Evolutionary conservation across 805 yeast genomes (phyloP).

Genomic region (Kurtzmaniella fragi): DNA sequence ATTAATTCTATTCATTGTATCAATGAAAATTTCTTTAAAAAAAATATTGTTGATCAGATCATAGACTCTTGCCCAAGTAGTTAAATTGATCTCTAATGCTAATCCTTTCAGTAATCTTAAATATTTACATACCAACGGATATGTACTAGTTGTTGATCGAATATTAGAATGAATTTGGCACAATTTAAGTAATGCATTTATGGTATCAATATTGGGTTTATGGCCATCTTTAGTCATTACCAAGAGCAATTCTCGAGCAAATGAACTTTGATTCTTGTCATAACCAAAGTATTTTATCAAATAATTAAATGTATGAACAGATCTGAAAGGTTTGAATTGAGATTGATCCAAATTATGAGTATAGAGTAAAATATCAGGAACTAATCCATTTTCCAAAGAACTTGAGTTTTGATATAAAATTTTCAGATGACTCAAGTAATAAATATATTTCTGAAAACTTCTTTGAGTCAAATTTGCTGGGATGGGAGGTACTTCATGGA

Average conservation of each 20-base stretch:
- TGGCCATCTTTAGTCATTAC: constrained; percentile 40
- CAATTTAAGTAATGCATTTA: constrained; percentile 29
- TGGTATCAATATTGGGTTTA: constrained; percentile 34
- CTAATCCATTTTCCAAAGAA: constrained; percentile 29
- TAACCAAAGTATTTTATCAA: constrained; percentile 37
- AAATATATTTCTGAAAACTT: constrained; percentile 28
- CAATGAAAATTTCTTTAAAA: constrained; percentile 31
- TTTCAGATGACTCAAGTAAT: constrained; percentile 29
- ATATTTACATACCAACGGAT: constrained; percentile 25
- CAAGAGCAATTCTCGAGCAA: constrained; percentile 33
- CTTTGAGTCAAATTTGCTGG: constrained; percentile 14
- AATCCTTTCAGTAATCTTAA: constrained; percentile 21
- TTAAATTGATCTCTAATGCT: constrained; percentile 23
- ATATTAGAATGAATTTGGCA: constrained; percentile 27
- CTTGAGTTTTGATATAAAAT: constrained; percentile 27
- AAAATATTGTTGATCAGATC: constrained; percentile 33
- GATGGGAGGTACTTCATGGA: constrained; percentile 28
- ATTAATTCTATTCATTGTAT: constrained; percentile 23
- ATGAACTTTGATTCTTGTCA: constrained; percentile 34
- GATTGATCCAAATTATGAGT: constrained; percentile 32
- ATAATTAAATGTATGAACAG: constrained; percentile 33
- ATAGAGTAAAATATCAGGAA: constrained; percentile 32
- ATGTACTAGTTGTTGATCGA: constrained; percentile 28
- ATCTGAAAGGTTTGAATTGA: constrained; percentile 23
- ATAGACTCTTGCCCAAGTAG: constrained; percentile 34